Conservation (phyloP, 371 early-diverging fungal species). For the Mucor plumbeus region DNA sequence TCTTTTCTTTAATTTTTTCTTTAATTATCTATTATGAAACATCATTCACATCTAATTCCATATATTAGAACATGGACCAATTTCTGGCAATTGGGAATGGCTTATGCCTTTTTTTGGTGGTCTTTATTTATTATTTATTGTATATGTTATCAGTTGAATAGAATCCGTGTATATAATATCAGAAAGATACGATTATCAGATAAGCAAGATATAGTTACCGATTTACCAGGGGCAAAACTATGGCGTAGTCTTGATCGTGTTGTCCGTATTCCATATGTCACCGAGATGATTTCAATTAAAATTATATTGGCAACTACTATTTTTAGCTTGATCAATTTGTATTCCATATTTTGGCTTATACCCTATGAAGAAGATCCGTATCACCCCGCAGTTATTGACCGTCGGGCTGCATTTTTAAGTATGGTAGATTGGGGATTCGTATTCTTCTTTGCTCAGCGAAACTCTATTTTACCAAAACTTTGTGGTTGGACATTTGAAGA, state of each 20-base stretch:
- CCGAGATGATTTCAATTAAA: slow-evolving; percentile 45
- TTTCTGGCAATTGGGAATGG: slow-evolving; percentile 34
- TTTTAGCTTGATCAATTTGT: slow-evolving; percentile 38
- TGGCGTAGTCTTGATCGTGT: slow-evolving; percentile 21
- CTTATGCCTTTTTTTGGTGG: slow-evolving; percentile 51
- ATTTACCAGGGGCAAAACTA: slow-evolving; percentile 15
- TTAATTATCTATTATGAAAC: not conserved
- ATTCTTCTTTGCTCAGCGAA: slow-evolving; percentile 51
- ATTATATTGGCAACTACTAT: slow-evolving; percentile 42
- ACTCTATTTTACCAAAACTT: slow-evolving; percentile 46
- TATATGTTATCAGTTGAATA: slow-evolving; percentile 39
- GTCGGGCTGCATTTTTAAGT: slow-evolving; percentile 51
- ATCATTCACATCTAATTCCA: not conserved
- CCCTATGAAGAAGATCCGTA: slow-evolving; percentile 29
- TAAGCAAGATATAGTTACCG: slow-evolving; percentile 5
- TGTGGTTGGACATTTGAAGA: slow-evolving; percentile 51
- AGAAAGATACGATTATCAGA: slow-evolving; percentile 30
- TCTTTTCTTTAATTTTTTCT: not conserved
- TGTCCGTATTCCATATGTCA: slow-evolving; percentile 45
- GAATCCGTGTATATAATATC: slow-evolving; percentile 30
- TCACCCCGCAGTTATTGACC: slow-evolving; percentile 30
- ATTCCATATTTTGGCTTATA: slow-evolving; percentile 38
- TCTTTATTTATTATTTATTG: slow-evolving; percentile 48
- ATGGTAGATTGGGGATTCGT: slow-evolving; percentile 55
- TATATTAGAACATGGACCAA: slow-evolving; percentile 26